A percentile compares a stretch with the other conserved stretches of the same genome.
These are phyloP conservation scores for Pyrenopolyporus hunteri DNA, from an alignment of 495 filamentous ascomycete genomes.

Conservation along the genomic window DNA sequence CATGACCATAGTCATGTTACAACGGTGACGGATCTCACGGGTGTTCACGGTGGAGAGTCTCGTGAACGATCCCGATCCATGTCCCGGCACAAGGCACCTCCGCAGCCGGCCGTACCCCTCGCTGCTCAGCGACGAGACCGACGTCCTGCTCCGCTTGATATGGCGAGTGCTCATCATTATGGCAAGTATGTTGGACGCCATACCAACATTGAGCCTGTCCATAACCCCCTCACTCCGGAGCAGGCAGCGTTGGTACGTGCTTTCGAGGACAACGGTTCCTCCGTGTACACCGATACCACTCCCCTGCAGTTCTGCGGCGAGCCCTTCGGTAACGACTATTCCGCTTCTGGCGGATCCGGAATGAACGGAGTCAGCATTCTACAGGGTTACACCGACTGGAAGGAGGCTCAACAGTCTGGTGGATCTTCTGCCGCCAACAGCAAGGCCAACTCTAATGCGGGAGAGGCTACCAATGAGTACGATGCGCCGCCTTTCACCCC, in stretches of 20 bases:
- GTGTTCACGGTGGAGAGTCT: not conserved
- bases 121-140: not conserved
- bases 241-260: not conserved
- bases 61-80: constrained; percentile 5
- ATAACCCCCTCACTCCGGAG: not conserved
- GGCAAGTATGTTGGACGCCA: not conserved
- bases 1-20: constrained; percentile 17
- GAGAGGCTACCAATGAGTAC: not conserved
- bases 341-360: not conserved
- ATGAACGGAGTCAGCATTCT: constrained; percentile 9
- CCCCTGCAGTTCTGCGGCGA: not conserved
- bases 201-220: constrained; percentile 8
- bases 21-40: constrained; percentile 34
- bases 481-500: constrained; percentile 31
- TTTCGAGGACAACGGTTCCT: not conserved
- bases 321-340: not conserved
- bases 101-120: not conserved
- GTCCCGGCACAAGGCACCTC: constrained; percentile 20
- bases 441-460: no score
- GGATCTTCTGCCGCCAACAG: not conserved
- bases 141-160: constrained; percentile 25
- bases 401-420: not conserved
- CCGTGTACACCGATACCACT: constrained; percentile 12
- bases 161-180: not conserved
- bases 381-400: constrained; percentile 23